Conservation (phyloP, 345 rosid species). For the Fremontodendron californicum region DNA sequence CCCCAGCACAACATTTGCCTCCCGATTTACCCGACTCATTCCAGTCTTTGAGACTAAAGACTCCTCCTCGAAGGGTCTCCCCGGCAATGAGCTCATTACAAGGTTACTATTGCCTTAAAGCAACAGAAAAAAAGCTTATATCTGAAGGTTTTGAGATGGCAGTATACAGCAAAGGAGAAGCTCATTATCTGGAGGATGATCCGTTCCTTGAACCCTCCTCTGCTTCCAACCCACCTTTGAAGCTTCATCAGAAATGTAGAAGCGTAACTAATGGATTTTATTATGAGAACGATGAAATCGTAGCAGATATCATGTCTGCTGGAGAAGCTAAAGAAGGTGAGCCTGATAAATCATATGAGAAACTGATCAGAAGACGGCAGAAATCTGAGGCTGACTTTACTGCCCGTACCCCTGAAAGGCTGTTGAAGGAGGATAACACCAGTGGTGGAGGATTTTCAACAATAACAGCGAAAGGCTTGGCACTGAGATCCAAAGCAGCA, state of each 20-base stretch:
- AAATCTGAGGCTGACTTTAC: constrained; percentile 49
- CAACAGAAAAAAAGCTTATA: constrained; percentile 24
- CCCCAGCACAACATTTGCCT: constrained; percentile 26
- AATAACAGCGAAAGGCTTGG: constrained; percentile 56
- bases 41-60: constrained; percentile 46
- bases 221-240: constrained; percentile 32
- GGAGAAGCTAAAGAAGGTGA: constrained; percentile 30
- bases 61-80: constrained; percentile 46
- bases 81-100: constrained; percentile 78
- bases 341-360: constrained; percentile 37
- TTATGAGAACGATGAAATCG: constrained; percentile 40
- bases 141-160: constrained; percentile 59
- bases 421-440: constrained; percentile 58
- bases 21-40: constrained; percentile 50
- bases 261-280: constrained; percentile 48
- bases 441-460: constrained; percentile 38
- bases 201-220: constrained; percentile 34
- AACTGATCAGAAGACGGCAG: constrained; percentile 56
- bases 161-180: constrained; percentile 32
- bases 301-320: constrained; percentile 5
- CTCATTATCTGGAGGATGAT: constrained; percentile 28
- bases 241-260: constrained; percentile 51
- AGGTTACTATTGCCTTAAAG: constrained; percentile 63
- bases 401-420: constrained; percentile 42
- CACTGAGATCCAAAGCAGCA: constrained; percentile 62